Percentiles rank a stretch among this genome's conserved stretches.
phyloP scores from a whole-genome alignment of 1,284 basidiomycete genomes.

The Leccinum variabile region DNA sequence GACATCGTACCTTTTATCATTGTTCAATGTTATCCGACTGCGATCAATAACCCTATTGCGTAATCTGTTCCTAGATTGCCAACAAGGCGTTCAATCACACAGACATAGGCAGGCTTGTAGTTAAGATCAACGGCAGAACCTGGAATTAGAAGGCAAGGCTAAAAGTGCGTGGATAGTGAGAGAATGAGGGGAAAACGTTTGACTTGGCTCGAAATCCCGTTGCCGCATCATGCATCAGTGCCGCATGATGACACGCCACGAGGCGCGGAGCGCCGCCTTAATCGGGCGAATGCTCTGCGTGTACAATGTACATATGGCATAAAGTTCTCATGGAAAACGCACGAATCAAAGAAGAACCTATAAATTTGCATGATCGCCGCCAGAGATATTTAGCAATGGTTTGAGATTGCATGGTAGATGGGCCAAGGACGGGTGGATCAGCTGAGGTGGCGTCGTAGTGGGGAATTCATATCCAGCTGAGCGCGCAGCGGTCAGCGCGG shows the following conservation, averaged over 20 bases:
- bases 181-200: no score
- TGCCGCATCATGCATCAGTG: no score
- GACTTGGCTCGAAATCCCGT: no score
- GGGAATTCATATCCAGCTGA: no score
- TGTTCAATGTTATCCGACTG: no score
- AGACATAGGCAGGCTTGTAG: no score
- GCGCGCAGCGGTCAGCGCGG: not conserved
- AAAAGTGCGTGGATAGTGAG: no score
- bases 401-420: constrained; percentile 4
- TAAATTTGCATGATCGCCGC: constrained; percentile 9
- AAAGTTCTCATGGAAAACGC: constrained; percentile 3
- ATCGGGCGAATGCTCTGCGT: not conserved
- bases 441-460: not conserved
- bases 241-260: constrained; percentile 12
- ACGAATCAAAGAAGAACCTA: not conserved
- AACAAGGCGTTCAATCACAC: no score
- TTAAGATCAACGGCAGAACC: no score
- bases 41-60: no score
- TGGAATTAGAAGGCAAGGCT: no score
- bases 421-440: constrained; percentile 12
- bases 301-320: not conserved
- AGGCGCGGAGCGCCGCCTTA: constrained; percentile 15
- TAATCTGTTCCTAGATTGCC: no score
- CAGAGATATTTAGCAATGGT: not conserved
- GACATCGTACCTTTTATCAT: constrained; percentile 19